Conservation (phyloP, 495 filamentous ascomycete genomes). For the Parathielavia hyrcaniae region DNA sequence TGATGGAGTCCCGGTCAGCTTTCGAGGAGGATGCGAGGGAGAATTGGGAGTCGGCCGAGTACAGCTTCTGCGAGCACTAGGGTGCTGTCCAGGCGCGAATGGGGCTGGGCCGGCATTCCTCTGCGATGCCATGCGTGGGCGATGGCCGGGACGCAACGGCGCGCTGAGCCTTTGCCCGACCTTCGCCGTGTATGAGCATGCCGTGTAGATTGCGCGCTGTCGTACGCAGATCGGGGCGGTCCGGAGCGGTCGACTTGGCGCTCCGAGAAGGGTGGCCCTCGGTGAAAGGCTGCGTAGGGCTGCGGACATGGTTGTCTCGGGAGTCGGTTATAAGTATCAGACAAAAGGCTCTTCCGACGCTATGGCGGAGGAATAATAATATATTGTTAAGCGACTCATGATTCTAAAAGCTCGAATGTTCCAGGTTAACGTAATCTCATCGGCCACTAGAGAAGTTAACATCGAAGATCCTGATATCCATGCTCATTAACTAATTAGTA, state of each 20-base stretch:
- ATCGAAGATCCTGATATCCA: too few species aligned
- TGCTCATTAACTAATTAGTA: too few species aligned
- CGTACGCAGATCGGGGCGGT: slow-evolving; percentile 4
- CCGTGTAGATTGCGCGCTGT: slow-evolving; percentile 19
- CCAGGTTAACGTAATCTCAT: too few species aligned
- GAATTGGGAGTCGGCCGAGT: background rate
- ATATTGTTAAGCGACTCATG: too few species aligned
- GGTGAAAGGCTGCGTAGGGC: slow-evolving; percentile 3
- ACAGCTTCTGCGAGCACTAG: slow-evolving; percentile 20
- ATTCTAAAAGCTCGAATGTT: too few species aligned
- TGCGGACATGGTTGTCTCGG: slow-evolving; percentile 8
- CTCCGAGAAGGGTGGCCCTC: background rate
- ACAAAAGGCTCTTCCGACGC: background rate
- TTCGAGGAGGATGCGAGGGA: slow-evolving; percentile 1
- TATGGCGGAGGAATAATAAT: slow-evolving; percentile 10
- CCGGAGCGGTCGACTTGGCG: slow-evolving; percentile 5
- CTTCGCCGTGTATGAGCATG: slow-evolving; percentile 11
- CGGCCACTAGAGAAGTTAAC: too few species aligned
- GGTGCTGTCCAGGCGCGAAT: slow-evolving; percentile 20
- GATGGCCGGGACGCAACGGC: background rate
- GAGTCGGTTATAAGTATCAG: background rate
- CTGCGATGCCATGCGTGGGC: slow-evolving; percentile 9
- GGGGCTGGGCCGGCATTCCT: slow-evolving; percentile 13
- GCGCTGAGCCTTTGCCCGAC: background rate
- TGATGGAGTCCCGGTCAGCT: slow-evolving; percentile 43